Conservation (phyloP, 805 yeast species). For the Suhomyces sp. region DNA sequence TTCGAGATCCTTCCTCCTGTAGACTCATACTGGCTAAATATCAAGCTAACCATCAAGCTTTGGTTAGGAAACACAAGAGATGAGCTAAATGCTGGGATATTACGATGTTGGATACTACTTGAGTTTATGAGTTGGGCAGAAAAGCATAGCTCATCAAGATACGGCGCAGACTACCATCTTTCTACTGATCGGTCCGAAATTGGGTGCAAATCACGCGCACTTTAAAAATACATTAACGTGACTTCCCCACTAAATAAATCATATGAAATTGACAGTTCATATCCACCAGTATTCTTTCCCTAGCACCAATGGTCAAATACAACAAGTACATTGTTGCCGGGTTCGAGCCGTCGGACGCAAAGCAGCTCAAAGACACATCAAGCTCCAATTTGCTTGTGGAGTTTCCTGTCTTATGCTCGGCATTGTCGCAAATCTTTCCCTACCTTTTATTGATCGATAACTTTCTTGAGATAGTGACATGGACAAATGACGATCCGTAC, state of each 20-base stretch:
- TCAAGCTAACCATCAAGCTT: too few relatives aligned
- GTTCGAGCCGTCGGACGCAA: conserved; percentile 40
- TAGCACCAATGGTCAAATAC: background rate
- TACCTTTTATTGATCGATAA: conserved; percentile 44
- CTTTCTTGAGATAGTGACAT: conserved; percentile 44
- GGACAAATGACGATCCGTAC: conserved; percentile 54
- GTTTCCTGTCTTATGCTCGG: conserved; percentile 45
- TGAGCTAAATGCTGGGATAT: too few relatives aligned
- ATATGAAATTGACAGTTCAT: background rate
- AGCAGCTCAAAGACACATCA: conserved; percentile 26
- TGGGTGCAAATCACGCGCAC: background rate
- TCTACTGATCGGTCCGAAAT: too few relatives aligned
- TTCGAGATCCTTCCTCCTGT: too few relatives aligned
- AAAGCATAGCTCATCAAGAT: too few relatives aligned
- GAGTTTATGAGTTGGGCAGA: too few relatives aligned
- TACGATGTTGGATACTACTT: too few relatives aligned
- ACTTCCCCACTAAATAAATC: background rate
- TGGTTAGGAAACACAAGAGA: too few relatives aligned
- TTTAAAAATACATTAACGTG: background rate
- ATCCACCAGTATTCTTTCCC: background rate
- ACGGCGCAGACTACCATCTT: too few relatives aligned
- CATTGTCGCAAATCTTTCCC: conserved; percentile 48
- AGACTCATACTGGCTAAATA: too few relatives aligned
- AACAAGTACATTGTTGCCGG: conserved; percentile 15
- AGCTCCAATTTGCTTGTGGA: conserved; percentile 35